These are phyloP conservation scores for Postia placenta DNA, from an alignment of 768 basidiomycete species.

Conservation along the genomic window DNA sequence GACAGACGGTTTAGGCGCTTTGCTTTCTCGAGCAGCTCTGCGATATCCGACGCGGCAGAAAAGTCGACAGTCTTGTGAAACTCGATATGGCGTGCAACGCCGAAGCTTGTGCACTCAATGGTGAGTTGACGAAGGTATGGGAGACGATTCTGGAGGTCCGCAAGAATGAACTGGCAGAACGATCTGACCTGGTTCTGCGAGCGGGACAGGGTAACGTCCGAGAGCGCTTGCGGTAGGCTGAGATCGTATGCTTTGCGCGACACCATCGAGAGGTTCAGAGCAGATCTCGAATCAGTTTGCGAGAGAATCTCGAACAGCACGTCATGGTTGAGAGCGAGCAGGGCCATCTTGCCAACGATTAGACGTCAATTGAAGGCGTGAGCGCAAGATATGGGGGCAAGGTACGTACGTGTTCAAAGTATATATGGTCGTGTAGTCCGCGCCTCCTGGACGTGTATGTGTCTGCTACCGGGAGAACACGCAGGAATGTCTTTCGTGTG, in stretches of 20 bases:
- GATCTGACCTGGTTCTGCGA: constrained; percentile 5
- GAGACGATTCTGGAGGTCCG: constrained; percentile 7
- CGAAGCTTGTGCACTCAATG: constrained; percentile 7
- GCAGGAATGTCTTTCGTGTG: too few species aligned
- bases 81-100: constrained; percentile 3
- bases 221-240: constrained; percentile 13
- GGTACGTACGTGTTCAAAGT: too few species aligned
- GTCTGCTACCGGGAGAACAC: too few species aligned
- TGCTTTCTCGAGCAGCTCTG: constrained; percentile 10
- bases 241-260: constrained; percentile 13
- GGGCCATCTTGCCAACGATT: constrained; percentile 8
- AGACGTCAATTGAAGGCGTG: too few species aligned
- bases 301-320: constrained; percentile 12
- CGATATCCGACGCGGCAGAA: constrained; percentile 12
- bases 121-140: constrained; percentile 13
- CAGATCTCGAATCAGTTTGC: constrained; percentile 1
- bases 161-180: constrained; percentile 14
- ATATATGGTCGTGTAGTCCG: too few species aligned
- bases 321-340: constrained; percentile 15
- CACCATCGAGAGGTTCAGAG: constrained; percentile 13
- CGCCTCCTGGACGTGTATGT: too few species aligned
- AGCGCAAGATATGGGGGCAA: too few species aligned
- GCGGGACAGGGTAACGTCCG: constrained; percentile 14
- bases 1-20: constrained; percentile 13
- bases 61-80: constrained; percentile 15